phyloP scores from a whole-genome alignment of 2,329 filamentous ascomycete species.

The Aspergillus thermomutatus region DNA sequence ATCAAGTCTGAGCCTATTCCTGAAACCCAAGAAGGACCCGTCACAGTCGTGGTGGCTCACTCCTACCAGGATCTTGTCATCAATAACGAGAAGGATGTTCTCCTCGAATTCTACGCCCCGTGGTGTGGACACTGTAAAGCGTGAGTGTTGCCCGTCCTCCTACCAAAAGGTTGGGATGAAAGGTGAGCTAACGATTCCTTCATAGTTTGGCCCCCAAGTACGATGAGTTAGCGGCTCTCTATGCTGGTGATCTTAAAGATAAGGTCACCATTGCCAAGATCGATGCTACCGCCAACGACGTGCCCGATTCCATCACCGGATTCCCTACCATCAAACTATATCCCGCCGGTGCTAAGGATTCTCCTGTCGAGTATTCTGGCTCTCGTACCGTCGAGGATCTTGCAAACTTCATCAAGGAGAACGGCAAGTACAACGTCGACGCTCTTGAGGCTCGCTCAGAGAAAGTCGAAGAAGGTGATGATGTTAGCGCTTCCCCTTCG shows the following conservation, averaged over 20 bases:
- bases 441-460: slow-evolving; percentile 56
- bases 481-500: slow-evolving; percentile 25
- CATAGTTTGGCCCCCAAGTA: slow-evolving; percentile 62
- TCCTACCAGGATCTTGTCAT: slow-evolving; percentile 90
- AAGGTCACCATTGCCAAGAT: slow-evolving; percentile 79
- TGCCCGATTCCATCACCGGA: slow-evolving; percentile 92
- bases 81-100: slow-evolving; percentile 92
- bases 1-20: slow-evolving; percentile 98
- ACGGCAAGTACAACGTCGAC: slow-evolving; percentile 82
- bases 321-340: slow-evolving; percentile 99
- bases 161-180: neutral
- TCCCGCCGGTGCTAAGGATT: slow-evolving; percentile 82
- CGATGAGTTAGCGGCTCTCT: slow-evolving; percentile 60
- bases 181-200: slow-evolving; percentile 5
- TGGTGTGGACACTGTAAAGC: slow-evolving; percentile 71
- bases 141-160: slow-evolving; percentile 35
- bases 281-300: slow-evolving; percentile 92
- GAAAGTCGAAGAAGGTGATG: slow-evolving; percentile 49
- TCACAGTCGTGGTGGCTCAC: slow-evolving; percentile 86
- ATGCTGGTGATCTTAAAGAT: slow-evolving; percentile 49
- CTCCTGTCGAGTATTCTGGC: slow-evolving; percentile 82
- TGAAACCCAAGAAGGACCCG: slow-evolving; percentile 85
- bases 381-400: slow-evolving; percentile 88
- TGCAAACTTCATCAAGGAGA: slow-evolving; percentile 88
- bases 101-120: slow-evolving; percentile 97